These are phyloP conservation scores for Scenedesmus sp. DNA, from an alignment of 163 green algal species.

Conservation along the genomic window DNA sequence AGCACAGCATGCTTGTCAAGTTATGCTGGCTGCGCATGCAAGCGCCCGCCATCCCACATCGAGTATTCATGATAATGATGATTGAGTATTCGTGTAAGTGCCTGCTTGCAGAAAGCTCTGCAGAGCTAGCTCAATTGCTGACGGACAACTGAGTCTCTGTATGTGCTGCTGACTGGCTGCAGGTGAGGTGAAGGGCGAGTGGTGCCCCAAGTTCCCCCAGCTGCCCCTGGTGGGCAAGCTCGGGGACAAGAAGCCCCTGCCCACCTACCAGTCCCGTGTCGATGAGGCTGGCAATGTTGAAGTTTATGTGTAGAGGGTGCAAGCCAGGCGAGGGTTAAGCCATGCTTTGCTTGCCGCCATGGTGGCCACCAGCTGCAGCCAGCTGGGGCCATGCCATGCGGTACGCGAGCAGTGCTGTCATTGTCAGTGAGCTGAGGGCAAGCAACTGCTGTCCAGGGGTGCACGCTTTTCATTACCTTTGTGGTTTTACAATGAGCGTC, in stretches of 20 bases:
- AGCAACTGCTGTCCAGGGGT: too few species aligned
- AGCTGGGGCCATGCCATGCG: not conserved
- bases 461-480: too few species aligned
- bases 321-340: not conserved
- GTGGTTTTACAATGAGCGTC: too few species aligned
- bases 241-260: slow-evolving; percentile 75
- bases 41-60: too few species aligned
- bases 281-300: slow-evolving; percentile 75
- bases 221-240: slow-evolving; percentile 88
- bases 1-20: too few species aligned
- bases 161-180: not conserved
- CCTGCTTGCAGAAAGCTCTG: not conserved
- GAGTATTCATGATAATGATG: too few species aligned
- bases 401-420: not conserved
- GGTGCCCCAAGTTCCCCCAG: slow-evolving; percentile 76
- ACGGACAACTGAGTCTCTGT: not conserved
- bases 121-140: not conserved
- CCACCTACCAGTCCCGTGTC: slow-evolving; percentile 77
- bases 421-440: too few species aligned
- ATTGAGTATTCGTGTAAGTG: too few species aligned
- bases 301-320: slow-evolving; percentile 63
- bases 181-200: slow-evolving; percentile 83
- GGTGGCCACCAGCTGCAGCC: not conserved
- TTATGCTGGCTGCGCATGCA: too few species aligned
- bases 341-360: not conserved